Evolutionary conservation across 2,329 filamentous ascomycete genomes (phyloP), one percentile per base, ranked within the genome.

Genomic region (Exophiala sp.): DNA sequence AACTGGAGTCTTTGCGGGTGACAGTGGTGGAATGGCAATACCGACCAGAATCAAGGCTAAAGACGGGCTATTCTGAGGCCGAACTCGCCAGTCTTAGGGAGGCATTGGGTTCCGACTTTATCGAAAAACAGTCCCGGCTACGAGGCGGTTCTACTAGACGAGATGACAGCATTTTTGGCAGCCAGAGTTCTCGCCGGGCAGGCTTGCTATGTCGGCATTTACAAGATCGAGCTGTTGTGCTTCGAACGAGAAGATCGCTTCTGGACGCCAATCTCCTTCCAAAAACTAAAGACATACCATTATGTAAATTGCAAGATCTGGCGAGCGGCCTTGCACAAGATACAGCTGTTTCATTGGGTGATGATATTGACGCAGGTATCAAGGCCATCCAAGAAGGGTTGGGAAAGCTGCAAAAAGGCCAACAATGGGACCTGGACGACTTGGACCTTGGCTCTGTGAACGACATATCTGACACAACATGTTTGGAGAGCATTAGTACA

Each of bases 21-120:
- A 83, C 83, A 2, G 73, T 94, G 5, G 70, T 93, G 39, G 93
- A 97, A 74, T 86, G 85, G 75, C 91, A 97, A 69, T 80, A 79
- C 57, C 81, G 88, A 29, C 74, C 88, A n/a, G 75, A 80, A n/a
- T 75, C 76, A 39, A 83, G 89, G 60, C 77, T 96, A 1, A 74
- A 82, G 35, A 79, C 78, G 11, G 80, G 82, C 1, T 80, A 91
- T 49, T 88, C 87, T 0, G 82, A 83, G 40, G 87, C 93, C 60
- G 88, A 94, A 72, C 74, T 82, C 13, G 77, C 82, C 48, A 89
- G 87, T 61, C 70, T 94, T 39, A 82, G 86, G 61, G 85, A 86
- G 61, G 85, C 85, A 13, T 79, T 84, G 84, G 16, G 74, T 81
- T 22, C 79, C 78, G 50, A 83, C 80, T 65, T 77, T 64, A 72